phyloP scores from a whole-genome alignment of 805 yeast genomes.

The Kurtzmaniella cleridarum region DNA sequence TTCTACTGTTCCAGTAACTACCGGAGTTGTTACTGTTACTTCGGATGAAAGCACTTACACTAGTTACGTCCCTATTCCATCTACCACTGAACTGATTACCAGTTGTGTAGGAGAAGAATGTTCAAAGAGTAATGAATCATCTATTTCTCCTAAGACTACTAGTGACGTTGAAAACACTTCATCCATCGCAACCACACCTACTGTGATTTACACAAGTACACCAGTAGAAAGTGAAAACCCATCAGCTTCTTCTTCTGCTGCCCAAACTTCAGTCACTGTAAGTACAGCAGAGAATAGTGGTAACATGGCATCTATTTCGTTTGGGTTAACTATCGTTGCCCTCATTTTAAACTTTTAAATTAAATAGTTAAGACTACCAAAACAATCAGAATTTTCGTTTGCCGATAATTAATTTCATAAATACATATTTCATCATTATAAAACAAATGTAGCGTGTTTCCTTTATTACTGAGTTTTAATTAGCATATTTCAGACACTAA shows the following conservation, averaged over 20 bases:
- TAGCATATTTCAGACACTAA: background rate
- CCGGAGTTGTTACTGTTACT: background rate
- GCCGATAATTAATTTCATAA: background rate
- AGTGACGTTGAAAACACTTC: background rate
- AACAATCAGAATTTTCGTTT: background rate
- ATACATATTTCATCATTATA: background rate
- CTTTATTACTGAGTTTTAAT: background rate
- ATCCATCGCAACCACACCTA: background rate
- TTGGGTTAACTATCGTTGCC: background rate
- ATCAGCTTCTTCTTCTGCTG: background rate
- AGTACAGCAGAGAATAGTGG: background rate
- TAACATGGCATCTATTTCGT: background rate
- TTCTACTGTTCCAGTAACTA: constrained; percentile 5
- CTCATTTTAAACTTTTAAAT: background rate
- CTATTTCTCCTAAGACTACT: background rate
- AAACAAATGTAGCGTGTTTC: background rate
- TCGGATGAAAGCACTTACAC: background rate
- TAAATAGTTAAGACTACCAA: background rate
- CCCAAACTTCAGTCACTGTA: background rate
- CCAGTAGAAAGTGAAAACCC: background rate
- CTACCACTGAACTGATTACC: background rate
- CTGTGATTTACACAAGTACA: background rate
- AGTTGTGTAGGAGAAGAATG: no score
- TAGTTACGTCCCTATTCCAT: background rate
- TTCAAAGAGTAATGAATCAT: no score